phyloP scores from a whole-genome alignment of 441 rosid genomes.

The Erodium trifolium region DNA sequence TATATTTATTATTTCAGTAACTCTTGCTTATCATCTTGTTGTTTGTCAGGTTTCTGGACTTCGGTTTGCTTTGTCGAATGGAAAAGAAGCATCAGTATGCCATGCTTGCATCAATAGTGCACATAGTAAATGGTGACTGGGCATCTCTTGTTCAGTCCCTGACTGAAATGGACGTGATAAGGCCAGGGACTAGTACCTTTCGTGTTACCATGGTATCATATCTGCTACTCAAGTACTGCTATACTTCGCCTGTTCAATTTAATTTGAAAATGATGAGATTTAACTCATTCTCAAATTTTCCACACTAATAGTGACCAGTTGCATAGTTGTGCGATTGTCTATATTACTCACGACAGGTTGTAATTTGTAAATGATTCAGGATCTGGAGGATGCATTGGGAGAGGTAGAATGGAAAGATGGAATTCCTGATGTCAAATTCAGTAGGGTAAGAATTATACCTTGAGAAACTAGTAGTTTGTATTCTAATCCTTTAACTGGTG shows the following conservation, averaged over 20 bases:
- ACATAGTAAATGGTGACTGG: slow-evolving; percentile 95
- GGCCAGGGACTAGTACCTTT: slow-evolving; percentile 60
- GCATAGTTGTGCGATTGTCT: slow-evolving; percentile 15
- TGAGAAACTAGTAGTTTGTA: slow-evolving; percentile 8
- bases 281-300: neutral
- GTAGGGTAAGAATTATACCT: slow-evolving; percentile 51
- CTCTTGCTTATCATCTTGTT: neutral
- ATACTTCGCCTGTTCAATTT: slow-evolving; percentile 9
- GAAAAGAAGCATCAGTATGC: slow-evolving; percentile 84
- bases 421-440: slow-evolving; percentile 91
- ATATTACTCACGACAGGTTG: slow-evolving; percentile 18
- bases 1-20: neutral
- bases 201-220: slow-evolving; percentile 65
- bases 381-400: slow-evolving; percentile 76
- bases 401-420: slow-evolving; percentile 75
- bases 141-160: slow-evolving; percentile 63
- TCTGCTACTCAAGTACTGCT: slow-evolving; percentile 13
- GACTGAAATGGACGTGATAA: slow-evolving; percentile 84
- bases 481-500: neutral
- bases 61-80: slow-evolving; percentile 91
- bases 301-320: neutral
- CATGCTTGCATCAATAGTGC: slow-evolving; percentile 88
- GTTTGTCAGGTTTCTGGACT: slow-evolving; percentile 72
- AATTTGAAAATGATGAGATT: slow-evolving; percentile 12
- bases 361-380: slow-evolving; percentile 40